These are phyloP conservation scores for Ustilago shanxiensis DNA, from an alignment of 1,284 basidiomycete species.

Conservation along the genomic window DNA sequence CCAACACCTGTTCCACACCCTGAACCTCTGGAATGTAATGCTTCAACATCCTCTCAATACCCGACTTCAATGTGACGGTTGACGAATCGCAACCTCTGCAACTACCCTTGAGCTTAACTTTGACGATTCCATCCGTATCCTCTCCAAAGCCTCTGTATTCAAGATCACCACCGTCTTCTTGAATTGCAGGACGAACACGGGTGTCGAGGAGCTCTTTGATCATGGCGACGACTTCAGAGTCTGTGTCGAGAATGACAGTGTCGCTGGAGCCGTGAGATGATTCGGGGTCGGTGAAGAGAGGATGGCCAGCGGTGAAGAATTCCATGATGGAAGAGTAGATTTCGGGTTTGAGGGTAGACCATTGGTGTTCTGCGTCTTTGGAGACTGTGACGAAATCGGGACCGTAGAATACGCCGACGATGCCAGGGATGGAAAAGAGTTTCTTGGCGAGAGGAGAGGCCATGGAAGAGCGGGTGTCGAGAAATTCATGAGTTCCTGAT, in stretches of 20 bases:
- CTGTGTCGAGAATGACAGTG: constrained; percentile 93
- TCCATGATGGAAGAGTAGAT: constrained; percentile 98
- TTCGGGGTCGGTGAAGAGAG: constrained; percentile 79
- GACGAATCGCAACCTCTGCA: constrained; percentile 94
- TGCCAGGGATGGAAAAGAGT: constrained; percentile 91
- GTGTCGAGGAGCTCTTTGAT: constrained; percentile 98
- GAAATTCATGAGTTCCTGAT: constrained; percentile 87
- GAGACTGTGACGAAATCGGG: constrained; percentile 98
- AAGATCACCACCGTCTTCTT: constrained; percentile 92
- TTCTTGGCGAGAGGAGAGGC: constrained; percentile 90
- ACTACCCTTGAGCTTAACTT: constrained; percentile 92
- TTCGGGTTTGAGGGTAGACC: constrained; percentile 96
- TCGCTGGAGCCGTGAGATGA: constrained; percentile 83
- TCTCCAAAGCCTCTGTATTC: constrained; percentile 82
- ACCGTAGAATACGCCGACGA: constrained; percentile 90
- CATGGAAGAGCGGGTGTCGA: constrained; percentile 76
- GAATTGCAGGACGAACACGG: constrained; percentile 92
- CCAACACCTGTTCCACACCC: constrained; percentile 93
- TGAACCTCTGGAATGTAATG: constrained; percentile 99
- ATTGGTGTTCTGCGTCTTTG: constrained; percentile 86
- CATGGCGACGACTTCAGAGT: constrained; percentile 98
- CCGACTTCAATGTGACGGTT: constrained; percentile 88
- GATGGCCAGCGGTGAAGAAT: constrained; percentile 88
- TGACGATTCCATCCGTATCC: constrained; percentile 74
- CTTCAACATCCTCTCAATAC: constrained; percentile 92